Conservation (phyloP, 768 basidiomycete species). For the Lepiota venenata region DNA sequence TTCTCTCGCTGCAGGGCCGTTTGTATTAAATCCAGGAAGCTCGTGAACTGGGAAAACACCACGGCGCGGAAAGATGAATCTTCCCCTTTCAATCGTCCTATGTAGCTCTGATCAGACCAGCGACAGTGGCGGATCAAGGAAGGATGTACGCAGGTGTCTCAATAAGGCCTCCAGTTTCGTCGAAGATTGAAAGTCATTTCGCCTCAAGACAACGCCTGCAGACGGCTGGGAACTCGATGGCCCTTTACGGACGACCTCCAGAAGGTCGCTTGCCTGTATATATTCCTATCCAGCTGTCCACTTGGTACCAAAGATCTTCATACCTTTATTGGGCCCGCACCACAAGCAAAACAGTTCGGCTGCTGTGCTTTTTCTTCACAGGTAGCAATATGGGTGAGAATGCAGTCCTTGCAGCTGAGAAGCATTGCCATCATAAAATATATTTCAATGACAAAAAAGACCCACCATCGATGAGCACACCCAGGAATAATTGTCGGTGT, state of each 20-base stretch:
- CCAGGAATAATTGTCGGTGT: slow-evolving; percentile 63
- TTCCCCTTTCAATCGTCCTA: slow-evolving; percentile 62
- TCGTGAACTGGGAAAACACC: slow-evolving; percentile 89
- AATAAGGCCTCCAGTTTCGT: slow-evolving; percentile 89
- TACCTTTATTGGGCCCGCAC: slow-evolving; percentile 63
- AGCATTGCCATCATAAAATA: background rate
- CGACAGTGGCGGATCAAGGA: background rate
- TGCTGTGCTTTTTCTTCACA: slow-evolving; percentile 70
- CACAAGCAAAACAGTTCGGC: slow-evolving; percentile 79
- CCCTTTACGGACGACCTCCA: slow-evolving; percentile 54
- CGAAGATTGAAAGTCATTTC: slow-evolving; percentile 84
- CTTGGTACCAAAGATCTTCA: background rate
- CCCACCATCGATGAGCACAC: slow-evolving; percentile 78
- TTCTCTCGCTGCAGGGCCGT: slow-evolving; percentile 63
- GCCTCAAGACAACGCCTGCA: slow-evolving; percentile 53
- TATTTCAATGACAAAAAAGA: background rate
- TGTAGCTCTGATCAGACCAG: background rate
- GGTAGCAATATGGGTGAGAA: slow-evolving; percentile 65
- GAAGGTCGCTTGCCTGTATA: slow-evolving; percentile 52
- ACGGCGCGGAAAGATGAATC: slow-evolving; percentile 80
- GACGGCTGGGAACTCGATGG: slow-evolving; percentile 30
- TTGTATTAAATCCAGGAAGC: slow-evolving; percentile 83
- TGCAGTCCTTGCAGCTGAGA: slow-evolving; percentile 83
- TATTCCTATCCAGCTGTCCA: background rate
- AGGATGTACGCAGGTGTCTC: slow-evolving; percentile 59